phyloP scores from a whole-genome alignment of 192 early-diverging fungal species.

The Thamnidium elegans region DNA sequence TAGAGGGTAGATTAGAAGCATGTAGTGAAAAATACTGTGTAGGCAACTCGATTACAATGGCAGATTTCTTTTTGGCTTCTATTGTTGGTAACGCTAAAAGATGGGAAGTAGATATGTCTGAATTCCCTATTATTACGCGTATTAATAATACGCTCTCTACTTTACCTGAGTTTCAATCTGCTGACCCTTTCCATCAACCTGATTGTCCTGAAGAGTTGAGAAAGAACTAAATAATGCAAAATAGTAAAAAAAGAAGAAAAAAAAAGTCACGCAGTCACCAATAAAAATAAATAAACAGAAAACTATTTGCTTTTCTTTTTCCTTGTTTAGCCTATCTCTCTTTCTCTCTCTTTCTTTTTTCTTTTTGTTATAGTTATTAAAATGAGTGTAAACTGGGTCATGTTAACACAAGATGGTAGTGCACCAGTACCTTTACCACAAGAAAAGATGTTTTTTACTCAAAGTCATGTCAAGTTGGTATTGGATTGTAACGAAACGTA shows the following conservation, averaged over 20 bases:
- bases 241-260: neutral
- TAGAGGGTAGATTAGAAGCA: conserved; percentile 64
- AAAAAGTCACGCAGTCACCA: neutral
- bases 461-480: conserved; percentile 23
- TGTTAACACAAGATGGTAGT: conserved; percentile 31
- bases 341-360: neutral
- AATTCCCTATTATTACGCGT: conserved; percentile 65
- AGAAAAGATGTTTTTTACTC: conserved; percentile 38
- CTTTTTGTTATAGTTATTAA: neutral
- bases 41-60: conserved; percentile 80
- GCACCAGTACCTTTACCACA: conserved; percentile 35
- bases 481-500: conserved; percentile 35
- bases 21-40: conserved; percentile 72
- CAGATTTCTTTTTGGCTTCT: conserved; percentile 77
- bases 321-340: too few species aligned
- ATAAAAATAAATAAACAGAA: neutral
- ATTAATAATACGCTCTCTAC: conserved; percentile 54
- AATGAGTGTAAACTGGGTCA: conserved; percentile 44
- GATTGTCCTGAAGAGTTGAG: conserved; percentile 60
- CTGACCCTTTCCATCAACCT: conserved; percentile 60
- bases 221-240: neutral
- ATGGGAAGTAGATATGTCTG: conserved; percentile 65
- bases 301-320: neutral
- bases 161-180: conserved; percentile 63
- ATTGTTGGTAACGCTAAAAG: conserved; percentile 76